Conservation (phyloP, 371 early-diverging fungal genomes). For the Caulochytrium protostelioides region DNA sequence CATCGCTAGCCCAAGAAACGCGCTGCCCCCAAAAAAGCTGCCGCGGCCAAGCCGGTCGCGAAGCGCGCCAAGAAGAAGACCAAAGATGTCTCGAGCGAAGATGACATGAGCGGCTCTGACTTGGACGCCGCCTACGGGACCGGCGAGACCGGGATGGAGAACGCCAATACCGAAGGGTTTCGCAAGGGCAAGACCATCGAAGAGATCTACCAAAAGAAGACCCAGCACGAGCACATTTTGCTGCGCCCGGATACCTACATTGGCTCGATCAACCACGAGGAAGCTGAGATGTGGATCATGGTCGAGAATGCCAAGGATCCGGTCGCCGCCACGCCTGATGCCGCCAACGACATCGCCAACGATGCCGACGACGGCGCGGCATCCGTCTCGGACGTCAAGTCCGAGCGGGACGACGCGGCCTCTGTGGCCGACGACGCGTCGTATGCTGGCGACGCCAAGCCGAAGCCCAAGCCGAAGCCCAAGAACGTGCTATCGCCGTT, state of each 20-base stretch:
- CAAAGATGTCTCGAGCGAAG: background rate
- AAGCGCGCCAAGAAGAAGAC: background rate
- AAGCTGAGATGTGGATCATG: no score
- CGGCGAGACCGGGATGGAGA: background rate
- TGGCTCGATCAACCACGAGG: constrained; percentile 87
- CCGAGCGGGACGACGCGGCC: no score
- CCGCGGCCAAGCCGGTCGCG: background rate
- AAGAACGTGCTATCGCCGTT: no score
- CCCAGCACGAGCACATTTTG: constrained; percentile 96
- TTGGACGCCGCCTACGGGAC: no score
- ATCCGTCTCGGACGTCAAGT: no score
- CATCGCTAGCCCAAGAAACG: no score
- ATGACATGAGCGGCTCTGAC: no score
- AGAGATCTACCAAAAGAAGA: constrained; percentile 96
- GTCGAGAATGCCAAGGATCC: background rate
- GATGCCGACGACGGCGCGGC: background rate
- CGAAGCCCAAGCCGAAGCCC: no score
- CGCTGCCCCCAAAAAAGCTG: constrained; percentile 6
- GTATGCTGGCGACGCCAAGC: no score
- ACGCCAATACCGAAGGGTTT: background rate
- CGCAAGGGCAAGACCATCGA: constrained; percentile 38
- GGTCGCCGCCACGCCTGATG: background rate
- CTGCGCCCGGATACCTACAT: constrained; percentile 98
- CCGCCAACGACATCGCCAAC: no score
- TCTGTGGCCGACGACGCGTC: no score